Conservation (phyloP, 1,284 basidiomycete genomes). For the Fomitiporia mediterranea region DNA sequence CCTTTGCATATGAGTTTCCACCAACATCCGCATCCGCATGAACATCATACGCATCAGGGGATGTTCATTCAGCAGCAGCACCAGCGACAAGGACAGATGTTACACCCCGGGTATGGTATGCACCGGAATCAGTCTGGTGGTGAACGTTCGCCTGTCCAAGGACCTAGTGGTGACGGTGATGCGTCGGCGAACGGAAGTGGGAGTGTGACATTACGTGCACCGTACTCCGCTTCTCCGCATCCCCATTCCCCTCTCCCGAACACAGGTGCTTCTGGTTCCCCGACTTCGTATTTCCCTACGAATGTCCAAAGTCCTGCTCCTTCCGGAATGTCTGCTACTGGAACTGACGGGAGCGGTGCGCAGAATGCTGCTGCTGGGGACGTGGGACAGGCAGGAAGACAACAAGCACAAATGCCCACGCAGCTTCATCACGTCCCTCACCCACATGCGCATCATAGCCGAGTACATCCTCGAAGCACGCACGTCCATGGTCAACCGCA, state of each 20-base stretch:
- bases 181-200: constrained; percentile 18
- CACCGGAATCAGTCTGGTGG: not conserved
- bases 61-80: constrained; percentile 26
- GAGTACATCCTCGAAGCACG: constrained; percentile 10
- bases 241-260: constrained; percentile 6
- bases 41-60: not conserved
- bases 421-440: constrained; percentile 75
- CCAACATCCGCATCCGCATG: constrained; percentile 17
- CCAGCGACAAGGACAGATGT: constrained; percentile 24
- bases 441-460: constrained; percentile 57
- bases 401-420: constrained; percentile 44
- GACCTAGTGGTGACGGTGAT: not conserved
- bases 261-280: constrained; percentile 5
- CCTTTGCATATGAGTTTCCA: constrained; percentile 22
- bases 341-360: constrained; percentile 14
- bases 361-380: constrained; percentile 14
- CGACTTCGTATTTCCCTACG: constrained; percentile 3
- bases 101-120: constrained; percentile 20
- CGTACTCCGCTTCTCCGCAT: constrained; percentile 15
- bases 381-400: constrained; percentile 29
- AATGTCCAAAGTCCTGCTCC: not conserved
- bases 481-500: constrained; percentile 16
- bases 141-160: constrained; percentile 5
- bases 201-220: constrained; percentile 17
- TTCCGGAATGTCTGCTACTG: not conserved